phyloP scores from a whole-genome alignment of 345 rosid genomes.

The Sapria himalayana region DNA sequence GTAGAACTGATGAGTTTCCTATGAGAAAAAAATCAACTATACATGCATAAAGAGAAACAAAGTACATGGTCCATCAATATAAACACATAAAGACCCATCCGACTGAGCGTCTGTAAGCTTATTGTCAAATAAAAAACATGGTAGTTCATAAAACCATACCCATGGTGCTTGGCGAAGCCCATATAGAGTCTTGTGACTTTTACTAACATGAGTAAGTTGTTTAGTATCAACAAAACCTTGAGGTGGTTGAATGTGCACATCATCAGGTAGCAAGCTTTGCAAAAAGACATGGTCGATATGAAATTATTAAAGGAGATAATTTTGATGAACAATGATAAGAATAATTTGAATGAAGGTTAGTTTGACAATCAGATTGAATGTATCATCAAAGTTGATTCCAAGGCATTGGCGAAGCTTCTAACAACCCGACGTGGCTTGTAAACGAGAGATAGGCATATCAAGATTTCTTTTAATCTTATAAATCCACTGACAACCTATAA shows the following conservation, averaged over 20 bases:
- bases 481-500: background rate
- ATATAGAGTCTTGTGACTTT: too few relatives aligned
- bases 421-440: background rate
- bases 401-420: background rate
- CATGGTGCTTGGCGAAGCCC: too few relatives aligned
- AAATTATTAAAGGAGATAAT: background rate
- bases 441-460: background rate
- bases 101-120: too few relatives aligned
- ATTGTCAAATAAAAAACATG: too few relatives aligned
- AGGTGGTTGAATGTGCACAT: background rate
- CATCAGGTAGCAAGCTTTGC: background rate
- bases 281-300: background rate
- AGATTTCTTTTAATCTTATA: background rate
- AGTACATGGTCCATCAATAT: too few relatives aligned
- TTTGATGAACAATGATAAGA: background rate
- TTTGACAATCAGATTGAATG: background rate
- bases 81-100: too few relatives aligned
- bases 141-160: too few relatives aligned
- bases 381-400: background rate
- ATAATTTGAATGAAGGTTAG: background rate
- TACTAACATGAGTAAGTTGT: too few relatives aligned
- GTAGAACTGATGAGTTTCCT: too few relatives aligned
- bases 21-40: too few relatives aligned
- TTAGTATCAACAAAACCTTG: too few relatives aligned
- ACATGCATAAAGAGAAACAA: too few relatives aligned